phyloP scores from a whole-genome alignment of 1,284 basidiomycete genomes.

The Ganoderma resinaceum region DNA sequence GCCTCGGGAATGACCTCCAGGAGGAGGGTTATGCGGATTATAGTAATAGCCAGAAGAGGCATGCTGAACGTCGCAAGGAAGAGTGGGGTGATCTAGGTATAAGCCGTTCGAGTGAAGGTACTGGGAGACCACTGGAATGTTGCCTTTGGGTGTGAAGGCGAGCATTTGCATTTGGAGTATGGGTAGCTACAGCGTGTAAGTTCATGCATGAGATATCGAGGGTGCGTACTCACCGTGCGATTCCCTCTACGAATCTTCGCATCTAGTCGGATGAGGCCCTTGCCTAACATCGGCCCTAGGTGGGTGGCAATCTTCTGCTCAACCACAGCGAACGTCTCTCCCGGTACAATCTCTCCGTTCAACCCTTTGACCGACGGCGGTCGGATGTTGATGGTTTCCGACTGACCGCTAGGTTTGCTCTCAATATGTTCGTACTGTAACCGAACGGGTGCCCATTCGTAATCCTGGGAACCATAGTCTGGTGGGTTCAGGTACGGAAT shows the following conservation, averaged over 20 bases:
- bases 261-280: slow-evolving; percentile 86
- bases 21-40: slow-evolving; percentile 89
- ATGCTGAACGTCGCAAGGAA: slow-evolving; percentile 59
- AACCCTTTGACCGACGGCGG: slow-evolving; percentile 61
- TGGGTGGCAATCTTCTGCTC: slow-evolving; percentile 83
- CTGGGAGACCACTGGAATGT: slow-evolving; percentile 82
- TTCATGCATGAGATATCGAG: background rate
- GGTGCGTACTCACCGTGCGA: slow-evolving; percentile 58
- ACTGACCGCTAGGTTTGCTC: slow-evolving; percentile 57
- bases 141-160: slow-evolving; percentile 92
- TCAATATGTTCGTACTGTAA: slow-evolving; percentile 74
- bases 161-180: slow-evolving; percentile 87
- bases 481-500: slow-evolving; percentile 71
- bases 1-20: slow-evolving; percentile 65
- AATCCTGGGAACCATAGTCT: slow-evolving; percentile 49
- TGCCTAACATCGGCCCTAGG: slow-evolving; percentile 82
- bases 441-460: slow-evolving; percentile 81
- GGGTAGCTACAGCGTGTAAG: slow-evolving; percentile 59
- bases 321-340: slow-evolving; percentile 84
- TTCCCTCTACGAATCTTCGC: slow-evolving; percentile 74
- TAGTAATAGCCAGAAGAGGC: slow-evolving; percentile 76
- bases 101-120: slow-evolving; percentile 75
- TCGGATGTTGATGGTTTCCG: slow-evolving; percentile 83
- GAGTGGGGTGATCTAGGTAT: slow-evolving; percentile 83
- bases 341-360: slow-evolving; percentile 57